Percentiles rank a stretch among this genome's conserved stretches.
Conservation (phyloP, 1,139 yeast species). For the Debaryomyces coudertii region DNA sequence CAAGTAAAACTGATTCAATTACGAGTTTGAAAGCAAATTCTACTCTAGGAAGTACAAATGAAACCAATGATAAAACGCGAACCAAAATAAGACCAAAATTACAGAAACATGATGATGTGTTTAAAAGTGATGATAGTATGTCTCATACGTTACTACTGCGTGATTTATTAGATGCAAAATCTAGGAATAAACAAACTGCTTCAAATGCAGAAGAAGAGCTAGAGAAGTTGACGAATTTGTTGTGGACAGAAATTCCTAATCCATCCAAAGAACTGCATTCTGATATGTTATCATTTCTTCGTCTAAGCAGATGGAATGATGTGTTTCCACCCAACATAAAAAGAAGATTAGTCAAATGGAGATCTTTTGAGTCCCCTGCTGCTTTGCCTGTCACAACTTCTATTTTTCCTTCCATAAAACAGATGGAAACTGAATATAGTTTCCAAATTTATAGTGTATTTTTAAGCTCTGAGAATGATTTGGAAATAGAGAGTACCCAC, state of each 20-base stretch:
- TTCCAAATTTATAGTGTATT: conserved; percentile 68
- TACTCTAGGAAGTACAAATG: background rate
- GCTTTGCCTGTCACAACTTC: conserved; percentile 82
- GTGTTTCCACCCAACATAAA: conserved; percentile 75
- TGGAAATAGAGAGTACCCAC: conserved; percentile 55
- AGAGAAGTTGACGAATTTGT: conserved; percentile 26
- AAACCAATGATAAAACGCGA: background rate
- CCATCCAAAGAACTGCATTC: conserved; percentile 64
- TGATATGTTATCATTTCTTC: conserved; percentile 46
- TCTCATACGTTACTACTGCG: background rate
- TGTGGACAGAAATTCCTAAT: conserved; percentile 71
- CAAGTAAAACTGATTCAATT: background rate
- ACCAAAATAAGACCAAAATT: background rate
- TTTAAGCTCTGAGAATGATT: conserved; percentile 54
- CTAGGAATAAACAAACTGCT: conserved; percentile 1
- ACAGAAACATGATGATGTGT: background rate
- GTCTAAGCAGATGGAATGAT: conserved; percentile 73
- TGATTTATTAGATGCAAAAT: conserved; percentile 5
- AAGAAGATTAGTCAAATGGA: conserved; percentile 81
- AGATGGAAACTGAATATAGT: conserved; percentile 64
- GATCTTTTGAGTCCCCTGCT: conserved; percentile 91
- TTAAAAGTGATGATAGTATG: background rate
- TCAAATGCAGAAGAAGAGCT: conserved; percentile 8
- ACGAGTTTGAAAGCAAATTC: background rate
- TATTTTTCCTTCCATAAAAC: conserved; percentile 69